Base-by-base conservation (phyloP, 345 rosid genomes). In the Eucalyptus leucophloia region DNA sequence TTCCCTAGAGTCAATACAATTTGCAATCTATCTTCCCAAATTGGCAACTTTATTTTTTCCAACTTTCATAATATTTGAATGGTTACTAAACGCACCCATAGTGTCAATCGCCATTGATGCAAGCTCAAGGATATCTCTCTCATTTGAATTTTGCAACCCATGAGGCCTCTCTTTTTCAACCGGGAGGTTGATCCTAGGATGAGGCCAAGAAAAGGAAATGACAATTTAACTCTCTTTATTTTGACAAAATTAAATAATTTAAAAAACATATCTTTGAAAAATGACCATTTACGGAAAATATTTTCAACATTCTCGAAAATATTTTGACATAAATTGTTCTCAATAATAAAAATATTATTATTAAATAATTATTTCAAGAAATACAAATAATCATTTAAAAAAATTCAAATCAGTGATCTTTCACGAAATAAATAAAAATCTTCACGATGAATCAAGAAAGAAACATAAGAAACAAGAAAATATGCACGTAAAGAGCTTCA, bases 1-100 rank as follows among this genome's bases (percentile, higher is more conserved):
- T 53, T 53, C 24, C 58, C 32, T 65, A 15, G 37, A 30, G 72
- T 65, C 8, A 0, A 30, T 65, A 65, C 18, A 65, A 65, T 65
- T 65, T 65, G 37, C 72, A 65, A 13, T 65, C 37, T n/a, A n/a
- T 65, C 72, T 65, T 65, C 37, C 72, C 72, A 65, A n/a, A 65
- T 14, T 65, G 72, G 18, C 72, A 65, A 15, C 10, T n/a, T 53
- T 53, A 53, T 8, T 53, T 65, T 65, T n/a, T n/a, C 6, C 15
- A 53, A 19, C 12, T 28, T 2, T 30, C n/a, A 62, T 53, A 53
- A 53, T 53, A 53, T 19, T 53, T 53, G 58, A 53, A 53, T 17
- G 11, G 5, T 53, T 53, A 53, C 10, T 0, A 8, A 21, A 53
- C 1, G 2, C 58, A 53, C 9, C 2, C 11, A 1, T 21, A 12